phyloP scores from a whole-genome alignment of 2,329 filamentous ascomycete genomes.

The Aaosphaeria arxii region DNA sequence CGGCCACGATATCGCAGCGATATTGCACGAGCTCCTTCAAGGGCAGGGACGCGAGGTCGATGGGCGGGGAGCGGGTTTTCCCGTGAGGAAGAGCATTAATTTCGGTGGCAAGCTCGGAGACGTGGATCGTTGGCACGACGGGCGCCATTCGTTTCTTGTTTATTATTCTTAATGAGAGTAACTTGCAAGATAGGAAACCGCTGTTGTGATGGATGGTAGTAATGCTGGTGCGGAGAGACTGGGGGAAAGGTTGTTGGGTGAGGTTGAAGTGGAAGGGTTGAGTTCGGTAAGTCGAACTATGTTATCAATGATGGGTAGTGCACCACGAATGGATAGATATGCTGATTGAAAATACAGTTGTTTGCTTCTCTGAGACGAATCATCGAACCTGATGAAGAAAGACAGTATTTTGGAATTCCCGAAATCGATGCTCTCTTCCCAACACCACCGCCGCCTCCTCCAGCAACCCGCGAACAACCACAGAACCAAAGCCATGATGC shows the following conservation, averaged over 20 bases:
- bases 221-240: slow-evolving; percentile 41
- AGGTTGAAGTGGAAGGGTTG: slow-evolving; percentile 31
- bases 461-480: slow-evolving; percentile 1
- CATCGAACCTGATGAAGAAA: slow-evolving; percentile 9
- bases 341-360: slow-evolving; percentile 17
- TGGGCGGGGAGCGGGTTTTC: slow-evolving; percentile 51
- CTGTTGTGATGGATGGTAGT: background rate
- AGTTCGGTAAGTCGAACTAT: slow-evolving; percentile 16
- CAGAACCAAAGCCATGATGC: too few relatives aligned
- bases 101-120: slow-evolving; percentile 49
- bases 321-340: too few relatives aligned
- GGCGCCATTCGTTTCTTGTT: slow-evolving; percentile 50
- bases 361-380: slow-evolving; percentile 37
- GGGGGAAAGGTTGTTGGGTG: slow-evolving; percentile 51
- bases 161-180: background rate
- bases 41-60: slow-evolving; percentile 54
- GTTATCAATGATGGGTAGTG: background rate
- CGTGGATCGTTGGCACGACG: slow-evolving; percentile 52
- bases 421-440: slow-evolving; percentile 43
- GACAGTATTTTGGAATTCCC: slow-evolving; percentile 40
- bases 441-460: background rate
- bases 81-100: slow-evolving; percentile 52
- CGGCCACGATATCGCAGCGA: slow-evolving; percentile 53
- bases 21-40: slow-evolving; percentile 62
- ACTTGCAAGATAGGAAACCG: background rate